Evolutionary conservation across 495 filamentous ascomycete genomes (phyloP).

Genomic region (Hyaloscypha hepaticicola): DNA sequence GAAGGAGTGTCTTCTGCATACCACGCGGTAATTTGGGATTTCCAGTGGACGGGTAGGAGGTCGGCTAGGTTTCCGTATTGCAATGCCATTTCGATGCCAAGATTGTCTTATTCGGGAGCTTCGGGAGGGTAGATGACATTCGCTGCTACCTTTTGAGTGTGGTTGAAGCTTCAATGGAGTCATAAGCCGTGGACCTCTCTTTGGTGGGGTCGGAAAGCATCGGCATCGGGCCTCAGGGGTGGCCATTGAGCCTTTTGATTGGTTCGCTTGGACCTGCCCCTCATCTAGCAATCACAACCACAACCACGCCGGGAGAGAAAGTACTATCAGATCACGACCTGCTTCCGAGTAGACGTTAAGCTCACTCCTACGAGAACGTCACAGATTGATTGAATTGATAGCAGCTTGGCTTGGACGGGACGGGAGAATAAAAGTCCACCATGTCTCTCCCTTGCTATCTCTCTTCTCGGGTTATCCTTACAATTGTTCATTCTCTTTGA

Average conservation of each 20-base stretch:
- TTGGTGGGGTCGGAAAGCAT: neutral
- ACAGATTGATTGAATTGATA: neutral
- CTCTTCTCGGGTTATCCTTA: neutral
- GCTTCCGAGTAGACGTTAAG: neutral
- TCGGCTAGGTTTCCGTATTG: slow-evolving; percentile 73
- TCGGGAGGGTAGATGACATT: neutral
- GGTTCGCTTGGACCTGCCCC: neutral
- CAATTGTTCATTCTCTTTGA: neutral
- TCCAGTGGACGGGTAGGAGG: slow-evolving; percentile 82
- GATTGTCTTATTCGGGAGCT: neutral
- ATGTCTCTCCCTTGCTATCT: neutral
- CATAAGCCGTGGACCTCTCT: neutral
- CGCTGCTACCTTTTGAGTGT: neutral
- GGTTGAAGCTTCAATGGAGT: neutral
- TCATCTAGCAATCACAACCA: too few species aligned
- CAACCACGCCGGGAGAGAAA: neutral
- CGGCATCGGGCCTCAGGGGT: neutral
- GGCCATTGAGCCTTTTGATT: neutral
- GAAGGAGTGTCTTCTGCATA: slow-evolving; percentile 93
- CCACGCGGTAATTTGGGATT: slow-evolving; percentile 77
- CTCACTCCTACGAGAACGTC: neutral
- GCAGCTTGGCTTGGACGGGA: neutral
- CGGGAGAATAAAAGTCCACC: neutral
- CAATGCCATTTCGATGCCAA: slow-evolving; percentile 47
- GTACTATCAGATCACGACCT: neutral